phyloP scores from a whole-genome alignment of 768 basidiomycete species.

The Tylopilus subfusipes region DNA sequence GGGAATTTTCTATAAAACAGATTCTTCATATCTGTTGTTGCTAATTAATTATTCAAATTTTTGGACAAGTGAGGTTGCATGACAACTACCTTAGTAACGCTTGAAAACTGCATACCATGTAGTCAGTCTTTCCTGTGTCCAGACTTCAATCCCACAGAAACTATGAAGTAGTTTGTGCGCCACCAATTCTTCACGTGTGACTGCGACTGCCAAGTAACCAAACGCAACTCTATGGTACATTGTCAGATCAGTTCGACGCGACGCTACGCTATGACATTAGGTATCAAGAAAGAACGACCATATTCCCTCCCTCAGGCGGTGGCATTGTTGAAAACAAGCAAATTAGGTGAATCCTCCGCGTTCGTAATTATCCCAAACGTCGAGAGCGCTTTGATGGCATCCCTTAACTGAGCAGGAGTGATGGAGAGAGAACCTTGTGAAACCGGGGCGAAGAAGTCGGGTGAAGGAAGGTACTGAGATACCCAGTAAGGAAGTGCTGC shows the following conservation, averaged over 20 bases:
- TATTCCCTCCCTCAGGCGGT: conserved; percentile 32
- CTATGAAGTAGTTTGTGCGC: no score
- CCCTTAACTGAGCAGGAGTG: conserved; percentile 73
- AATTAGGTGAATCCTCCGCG: conserved; percentile 53
- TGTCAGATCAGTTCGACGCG: conserved; percentile 2
- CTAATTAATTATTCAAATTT: no score
- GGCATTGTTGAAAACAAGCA: conserved; percentile 80
- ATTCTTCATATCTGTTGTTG: no score
- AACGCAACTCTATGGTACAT: conserved; percentile 10
- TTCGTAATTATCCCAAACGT: conserved; percentile 47
- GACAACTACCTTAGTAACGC: no score
- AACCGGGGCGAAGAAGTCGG: conserved; percentile 42
- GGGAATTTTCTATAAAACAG: no score
- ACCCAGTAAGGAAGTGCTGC: conserved; percentile 58
- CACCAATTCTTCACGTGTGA: no score
- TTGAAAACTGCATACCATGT: no score
- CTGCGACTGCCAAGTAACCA: not conserved
- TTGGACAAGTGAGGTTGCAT: no score
- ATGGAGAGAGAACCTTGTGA: conserved; percentile 44
- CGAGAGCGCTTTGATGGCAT: conserved; percentile 61
- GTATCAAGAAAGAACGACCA: not conserved
- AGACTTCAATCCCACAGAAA: no score
- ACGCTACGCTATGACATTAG: conserved; percentile 3
- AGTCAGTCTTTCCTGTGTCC: no score
- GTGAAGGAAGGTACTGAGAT: conserved; percentile 52